These are phyloP conservation scores for Marchantia polymorpha DNA, from an alignment of 225 moss, liverwort and hornwort species.

Conservation along the genomic window DNA sequence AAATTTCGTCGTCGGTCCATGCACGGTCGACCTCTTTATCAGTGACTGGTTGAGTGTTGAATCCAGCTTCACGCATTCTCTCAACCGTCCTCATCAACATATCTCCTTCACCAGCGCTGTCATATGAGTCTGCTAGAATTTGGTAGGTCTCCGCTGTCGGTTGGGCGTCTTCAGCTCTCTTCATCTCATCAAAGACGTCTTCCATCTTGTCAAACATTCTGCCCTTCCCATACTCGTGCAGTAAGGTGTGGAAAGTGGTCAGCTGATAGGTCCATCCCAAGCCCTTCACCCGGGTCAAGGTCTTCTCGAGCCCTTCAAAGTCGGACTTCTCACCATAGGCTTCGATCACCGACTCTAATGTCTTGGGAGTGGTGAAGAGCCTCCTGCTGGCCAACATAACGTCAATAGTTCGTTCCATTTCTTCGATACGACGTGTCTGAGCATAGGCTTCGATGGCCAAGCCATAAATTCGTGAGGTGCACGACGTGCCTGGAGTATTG, in stretches of 20 bases:
- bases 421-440: conserved; percentile 62
- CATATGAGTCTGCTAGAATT: conserved; percentile 67
- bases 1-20: conserved; percentile 96
- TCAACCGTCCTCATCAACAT: conserved; percentile 53
- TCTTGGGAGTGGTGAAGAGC: conserved; percentile 66
- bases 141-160: conserved; percentile 68
- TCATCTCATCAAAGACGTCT: conserved; percentile 58
- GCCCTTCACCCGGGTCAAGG: conserved; percentile 58
- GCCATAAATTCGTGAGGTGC: conserved; percentile 65
- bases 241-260: conserved; percentile 53
- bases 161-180: conserved; percentile 28
- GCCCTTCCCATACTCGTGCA: conserved; percentile 75
- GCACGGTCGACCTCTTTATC: conserved; percentile 54
- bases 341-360: conserved; percentile 59
- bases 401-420: conserved; percentile 74
- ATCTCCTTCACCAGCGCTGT: conserved; percentile 45
- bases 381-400: conserved; percentile 75
- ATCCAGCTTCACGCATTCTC: conserved; percentile 85
- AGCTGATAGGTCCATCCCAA: conserved; percentile 76
- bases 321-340: conserved; percentile 47
- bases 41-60: conserved; percentile 49
- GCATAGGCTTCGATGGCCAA: conserved; percentile 81
- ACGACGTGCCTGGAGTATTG: conserved; percentile 52
- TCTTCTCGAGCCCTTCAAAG: conserved; percentile 49
- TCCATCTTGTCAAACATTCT: conserved; percentile 73